These are phyloP conservation scores for Mangifera indica DNA, from an alignment of 345 rosid genomes.

Conservation along the genomic window DNA sequence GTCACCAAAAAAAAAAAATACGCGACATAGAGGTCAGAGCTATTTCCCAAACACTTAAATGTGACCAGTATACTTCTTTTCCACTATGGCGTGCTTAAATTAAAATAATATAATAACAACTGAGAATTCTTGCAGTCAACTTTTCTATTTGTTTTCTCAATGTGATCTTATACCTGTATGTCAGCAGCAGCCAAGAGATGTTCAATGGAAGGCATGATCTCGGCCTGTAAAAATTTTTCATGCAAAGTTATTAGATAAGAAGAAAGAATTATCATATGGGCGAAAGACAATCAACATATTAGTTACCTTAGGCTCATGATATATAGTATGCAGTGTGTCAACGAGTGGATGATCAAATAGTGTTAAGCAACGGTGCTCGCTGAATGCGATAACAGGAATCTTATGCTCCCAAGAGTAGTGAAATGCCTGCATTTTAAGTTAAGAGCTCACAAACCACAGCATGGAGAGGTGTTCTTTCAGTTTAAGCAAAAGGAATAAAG, in stretches of 20 bases:
- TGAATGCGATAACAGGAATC: slow-evolving; percentile 88
- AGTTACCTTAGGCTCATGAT: slow-evolving; percentile 79
- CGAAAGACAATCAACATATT: not conserved
- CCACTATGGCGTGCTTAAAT: not conserved
- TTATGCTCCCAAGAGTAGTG: slow-evolving; percentile 72
- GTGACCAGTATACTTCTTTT: not conserved
- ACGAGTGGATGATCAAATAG: slow-evolving; percentile 82
- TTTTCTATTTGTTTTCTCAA: not conserved
- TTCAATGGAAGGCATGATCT: slow-evolving; percentile 78
- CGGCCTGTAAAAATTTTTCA: slow-evolving; percentile 60
- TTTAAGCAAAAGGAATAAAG: not conserved
- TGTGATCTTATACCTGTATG: slow-evolving; percentile 64
- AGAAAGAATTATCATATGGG: slow-evolving; percentile 15
- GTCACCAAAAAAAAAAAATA: not conserved
- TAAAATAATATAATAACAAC: not conserved
- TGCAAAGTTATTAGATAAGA: slow-evolving; percentile 13
- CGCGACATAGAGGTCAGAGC: not conserved
- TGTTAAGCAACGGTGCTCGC: slow-evolving; percentile 79
- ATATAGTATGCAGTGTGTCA: slow-evolving; percentile 65
- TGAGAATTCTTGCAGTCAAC: not conserved
- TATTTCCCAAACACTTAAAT: not conserved
- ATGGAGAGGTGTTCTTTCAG: slow-evolving; percentile 1
- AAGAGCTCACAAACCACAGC: not conserved
- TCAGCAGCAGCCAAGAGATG: slow-evolving; percentile 64
- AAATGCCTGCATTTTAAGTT: slow-evolving; percentile 51